A percentile compares a stretch with the other conserved stretches of the same genome.
Evolutionary conservation across 139 green algal genomes (phyloP).

Genomic region (Astrephomene gubernaculifera): DNA sequence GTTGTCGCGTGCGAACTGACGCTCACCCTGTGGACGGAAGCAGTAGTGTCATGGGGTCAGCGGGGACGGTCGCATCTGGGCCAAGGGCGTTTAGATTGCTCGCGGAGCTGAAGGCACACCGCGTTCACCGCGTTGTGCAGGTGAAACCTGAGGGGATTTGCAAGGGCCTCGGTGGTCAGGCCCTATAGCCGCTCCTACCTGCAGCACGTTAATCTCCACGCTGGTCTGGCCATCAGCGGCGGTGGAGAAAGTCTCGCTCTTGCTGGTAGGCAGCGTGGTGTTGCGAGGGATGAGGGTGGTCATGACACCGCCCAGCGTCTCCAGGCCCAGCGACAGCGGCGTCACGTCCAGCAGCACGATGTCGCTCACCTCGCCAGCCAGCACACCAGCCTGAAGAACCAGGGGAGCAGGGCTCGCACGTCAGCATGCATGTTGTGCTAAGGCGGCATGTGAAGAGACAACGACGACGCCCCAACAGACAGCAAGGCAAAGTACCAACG

Average conservation of each 20-base stretch:
- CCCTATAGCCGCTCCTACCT: conserved; percentile 60
- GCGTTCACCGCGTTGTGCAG: no score
- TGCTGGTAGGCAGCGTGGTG: conserved; percentile 97
- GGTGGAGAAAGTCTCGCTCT: conserved; percentile 97
- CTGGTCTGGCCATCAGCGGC: conserved; percentile 95
- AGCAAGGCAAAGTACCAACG: no score
- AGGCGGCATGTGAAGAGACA: no score
- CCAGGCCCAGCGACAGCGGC: conserved; percentile 95
- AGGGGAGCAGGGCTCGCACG: not conserved
- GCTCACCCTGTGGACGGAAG: conserved; percentile 75
- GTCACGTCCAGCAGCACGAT: conserved; percentile 99
- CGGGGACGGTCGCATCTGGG: no score
- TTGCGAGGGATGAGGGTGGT: conserved; percentile 98
- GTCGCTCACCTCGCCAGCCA: conserved; percentile 88
- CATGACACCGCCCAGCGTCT: conserved; percentile 98
- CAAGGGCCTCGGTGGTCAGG: no score
- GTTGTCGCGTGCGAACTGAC: conserved; percentile 95
- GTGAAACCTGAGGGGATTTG: no score
- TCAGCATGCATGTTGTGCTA: no score
- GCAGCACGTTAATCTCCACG: conserved; percentile 99
- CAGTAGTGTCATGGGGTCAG: no score
- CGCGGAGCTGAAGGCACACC: no score
- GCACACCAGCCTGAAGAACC: conserved; percentile 53
- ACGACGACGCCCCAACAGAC: no score
- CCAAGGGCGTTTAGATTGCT: no score